Evolutionary conservation across 495 filamentous ascomycete genomes (phyloP), one percentile per base, ranked within the genome.

Genomic region (Durotheca rogersii): DNA sequence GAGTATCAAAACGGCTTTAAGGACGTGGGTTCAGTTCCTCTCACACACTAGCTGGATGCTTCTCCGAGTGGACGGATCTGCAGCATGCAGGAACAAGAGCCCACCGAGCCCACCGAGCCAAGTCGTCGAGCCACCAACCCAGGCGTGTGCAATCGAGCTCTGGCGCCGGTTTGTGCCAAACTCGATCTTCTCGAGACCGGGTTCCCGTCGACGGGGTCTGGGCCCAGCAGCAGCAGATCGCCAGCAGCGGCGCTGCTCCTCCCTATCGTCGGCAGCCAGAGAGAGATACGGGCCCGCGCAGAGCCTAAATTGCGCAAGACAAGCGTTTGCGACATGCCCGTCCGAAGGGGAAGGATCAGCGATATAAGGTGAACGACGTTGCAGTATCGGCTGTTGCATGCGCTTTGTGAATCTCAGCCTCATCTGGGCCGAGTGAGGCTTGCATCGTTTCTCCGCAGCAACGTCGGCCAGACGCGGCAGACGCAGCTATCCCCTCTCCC

Each of bases 341-440:
- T 46, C 45, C 10, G 31, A 42, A 59, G 33, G 17, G 56, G 50
- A 49, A 59, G 29, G 56, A 59, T 59, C 56, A 9, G 41, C 56
- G 16, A 49, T 48, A 53, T 53, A 49, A 32, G 48, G 51, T 55
- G 38, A 33, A 40, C n/a, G 51, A 47, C 29, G 56, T 54, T 60
- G 43, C 51, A 58, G 48, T 59, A 60, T 60, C 56, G 51, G 42
- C 23, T 51, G 47, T 45, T 47, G 47, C n/a, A n/a, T 56, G 45
- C 48, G 37, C 41, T 39, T 51, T 30, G 33, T 37, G 14, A 45
- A 49, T 48, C 56, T 60, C 56, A 60, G 56, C 56, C 56, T 60
- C 51, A 56, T 60, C 41, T 46, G 47, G 38, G 33, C 25, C 7
- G 47, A 44, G 47, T 52, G 56, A 52, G 51, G 56, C 51, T 53